Evolutionary conservation across 202 grass and related monocot genomes (phyloP).

Genomic region (Zoysia matrella): DNA sequence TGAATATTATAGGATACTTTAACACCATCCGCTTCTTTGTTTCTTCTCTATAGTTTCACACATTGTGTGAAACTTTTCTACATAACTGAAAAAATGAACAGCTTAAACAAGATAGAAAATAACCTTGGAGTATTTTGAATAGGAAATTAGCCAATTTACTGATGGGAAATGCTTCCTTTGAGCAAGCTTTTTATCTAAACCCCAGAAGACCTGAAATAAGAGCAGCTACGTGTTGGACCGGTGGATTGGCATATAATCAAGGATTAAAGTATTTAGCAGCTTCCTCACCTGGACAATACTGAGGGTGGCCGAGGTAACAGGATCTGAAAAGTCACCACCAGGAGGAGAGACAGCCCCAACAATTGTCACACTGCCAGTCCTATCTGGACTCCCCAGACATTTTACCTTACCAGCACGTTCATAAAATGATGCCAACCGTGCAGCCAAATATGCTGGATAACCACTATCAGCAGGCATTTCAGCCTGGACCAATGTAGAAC

Average conservation of each 20-base stretch:
- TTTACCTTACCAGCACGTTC: constrained; percentile 25
- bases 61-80: constrained; percentile 4
- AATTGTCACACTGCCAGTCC: constrained; percentile 85
- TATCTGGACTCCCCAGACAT: constrained; percentile 66
- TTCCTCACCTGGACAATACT: constrained; percentile 74
- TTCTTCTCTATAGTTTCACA: constrained; percentile 7
- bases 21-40: neutral
- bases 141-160: constrained; percentile 25
- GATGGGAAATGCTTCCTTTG: constrained; percentile 99
- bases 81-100: neutral
- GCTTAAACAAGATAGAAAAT: constrained; percentile 29
- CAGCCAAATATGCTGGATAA: constrained; percentile 97
- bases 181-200: constrained; percentile 97
- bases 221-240: neutral
- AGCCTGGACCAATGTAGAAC: constrained; percentile 55
- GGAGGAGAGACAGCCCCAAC: constrained; percentile 86
- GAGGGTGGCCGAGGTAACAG: constrained; percentile 9
- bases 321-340: constrained; percentile 26
- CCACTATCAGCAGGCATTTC: constrained; percentile 99
- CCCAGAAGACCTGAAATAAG: constrained; percentile 89
- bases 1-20: neutral
- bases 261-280: neutral
- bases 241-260: neutral
- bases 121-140: constrained; percentile 97
- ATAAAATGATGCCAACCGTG: constrained; percentile 93